Evolutionary conservation across 805 yeast genomes (phyloP).

Genomic region (Candida xiaguanensis): DNA sequence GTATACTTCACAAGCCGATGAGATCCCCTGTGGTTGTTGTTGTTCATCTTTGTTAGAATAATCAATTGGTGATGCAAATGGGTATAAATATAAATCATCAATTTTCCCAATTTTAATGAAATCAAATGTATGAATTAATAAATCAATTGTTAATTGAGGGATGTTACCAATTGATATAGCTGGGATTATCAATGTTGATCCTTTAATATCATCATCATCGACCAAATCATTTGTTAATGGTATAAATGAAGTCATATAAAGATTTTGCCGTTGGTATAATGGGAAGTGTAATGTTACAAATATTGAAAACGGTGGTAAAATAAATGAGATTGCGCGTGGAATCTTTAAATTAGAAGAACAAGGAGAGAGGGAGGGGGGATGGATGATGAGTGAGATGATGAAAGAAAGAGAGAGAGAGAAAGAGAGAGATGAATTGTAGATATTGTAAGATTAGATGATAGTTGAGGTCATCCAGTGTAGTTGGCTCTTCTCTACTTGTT

Average conservation of each 20-base stretch:
- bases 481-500: too few relatives aligned
- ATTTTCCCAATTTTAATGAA: slow-evolving; percentile 52
- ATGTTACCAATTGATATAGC: slow-evolving; percentile 84
- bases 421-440: too few relatives aligned
- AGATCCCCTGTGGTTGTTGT: slow-evolving; percentile 28
- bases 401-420: too few relatives aligned
- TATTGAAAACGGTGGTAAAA: too few relatives aligned
- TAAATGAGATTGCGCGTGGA: neutral
- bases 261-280: too few relatives aligned
- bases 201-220: too few relatives aligned
- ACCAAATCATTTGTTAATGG: neutral
- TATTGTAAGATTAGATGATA: too few relatives aligned
- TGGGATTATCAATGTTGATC: slow-evolving; percentile 58
- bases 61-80: slow-evolving; percentile 82
- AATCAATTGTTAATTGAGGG: slow-evolving; percentile 77
- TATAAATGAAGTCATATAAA: neutral
- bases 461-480: too few relatives aligned
- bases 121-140: slow-evolving; percentile 61
- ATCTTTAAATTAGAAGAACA: too few relatives aligned
- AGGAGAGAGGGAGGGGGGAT: too few relatives aligned
- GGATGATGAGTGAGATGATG: too few relatives aligned
- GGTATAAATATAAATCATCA: slow-evolving; percentile 63
- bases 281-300: too few relatives aligned
- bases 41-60: neutral
- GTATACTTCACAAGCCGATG: slow-evolving; percentile 68